phyloP scores from a whole-genome alignment of 352 stramenopile genomes.

The Lagenidium giganteum region DNA sequence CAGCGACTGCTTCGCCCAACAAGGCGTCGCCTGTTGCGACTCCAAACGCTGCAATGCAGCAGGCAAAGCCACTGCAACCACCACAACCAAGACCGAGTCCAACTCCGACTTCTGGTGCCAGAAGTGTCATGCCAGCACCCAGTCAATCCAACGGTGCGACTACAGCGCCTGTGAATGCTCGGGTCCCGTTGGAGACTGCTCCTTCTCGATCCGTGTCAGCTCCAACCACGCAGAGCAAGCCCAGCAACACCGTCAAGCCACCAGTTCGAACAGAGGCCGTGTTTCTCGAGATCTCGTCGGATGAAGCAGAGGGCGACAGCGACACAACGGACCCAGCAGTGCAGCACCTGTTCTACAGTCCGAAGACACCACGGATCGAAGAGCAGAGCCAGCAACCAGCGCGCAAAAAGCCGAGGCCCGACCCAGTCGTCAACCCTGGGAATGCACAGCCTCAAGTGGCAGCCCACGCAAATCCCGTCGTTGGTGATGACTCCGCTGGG shows the following conservation, averaged over 20 bases:
- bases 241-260: slow-evolving; percentile 9
- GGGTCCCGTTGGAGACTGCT: too few relatives aligned
- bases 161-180: too few relatives aligned
- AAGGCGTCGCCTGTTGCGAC: too few relatives aligned
- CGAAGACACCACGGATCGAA: slow-evolving; percentile 43
- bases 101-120: too few relatives aligned
- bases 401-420: slow-evolving; percentile 10
- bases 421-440: not conserved
- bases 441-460: slow-evolving; percentile 31
- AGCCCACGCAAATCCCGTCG: not conserved
- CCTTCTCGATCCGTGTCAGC: too few relatives aligned
- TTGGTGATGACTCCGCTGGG: too few relatives aligned
- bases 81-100: too few relatives aligned
- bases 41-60: not conserved
- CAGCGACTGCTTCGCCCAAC: slow-evolving; percentile 2
- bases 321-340: slow-evolving; percentile 71
- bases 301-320: slow-evolving; percentile 55
- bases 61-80: not conserved
- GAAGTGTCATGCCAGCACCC: too few relatives aligned
- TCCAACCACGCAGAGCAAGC: slow-evolving; percentile 4
- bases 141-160: too few relatives aligned
- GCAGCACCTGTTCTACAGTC: slow-evolving; percentile 74
- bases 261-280: slow-evolving; percentile 26
- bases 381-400: too few relatives aligned
- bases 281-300: slow-evolving; percentile 60